Evolutionary conservation across 2,329 filamentous ascomycete genomes (phyloP).

Genomic region (Fusarium beomiforme): DNA sequence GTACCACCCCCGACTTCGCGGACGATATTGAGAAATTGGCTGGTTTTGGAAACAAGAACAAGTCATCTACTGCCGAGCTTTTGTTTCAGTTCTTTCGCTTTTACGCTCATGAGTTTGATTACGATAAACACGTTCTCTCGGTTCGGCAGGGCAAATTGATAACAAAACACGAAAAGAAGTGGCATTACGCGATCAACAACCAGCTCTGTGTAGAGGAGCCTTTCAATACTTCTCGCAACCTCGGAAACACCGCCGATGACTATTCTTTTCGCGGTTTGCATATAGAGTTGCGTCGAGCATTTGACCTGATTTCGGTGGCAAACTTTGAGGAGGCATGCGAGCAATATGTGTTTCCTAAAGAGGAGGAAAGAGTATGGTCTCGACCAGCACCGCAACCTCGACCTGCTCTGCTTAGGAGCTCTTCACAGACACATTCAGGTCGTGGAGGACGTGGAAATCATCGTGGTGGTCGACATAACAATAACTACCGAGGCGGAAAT

Average conservation of each 20-base stretch:
- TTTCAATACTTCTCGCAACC: slow-evolving; percentile 88
- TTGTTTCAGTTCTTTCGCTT: slow-evolving; percentile 95
- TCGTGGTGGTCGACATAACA: slow-evolving; percentile 59
- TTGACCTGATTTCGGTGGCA: slow-evolving; percentile 80
- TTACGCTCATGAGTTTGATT: slow-evolving; percentile 94
- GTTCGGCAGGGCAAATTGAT: slow-evolving; percentile 83
- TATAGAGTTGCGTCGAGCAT: slow-evolving; percentile 87
- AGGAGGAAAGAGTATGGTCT: slow-evolving; percentile 73
- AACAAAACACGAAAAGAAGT: slow-evolving; percentile 86
- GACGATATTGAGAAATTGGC: slow-evolving; percentile 82
- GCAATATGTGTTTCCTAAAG: slow-evolving; percentile 86
- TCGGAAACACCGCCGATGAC: slow-evolving; percentile 96
- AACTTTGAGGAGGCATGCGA: slow-evolving; percentile 88
- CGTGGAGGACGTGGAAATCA: slow-evolving; percentile 61
- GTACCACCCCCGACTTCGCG: slow-evolving; percentile 80
- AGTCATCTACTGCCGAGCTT: slow-evolving; percentile 83
- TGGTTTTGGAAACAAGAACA: slow-evolving; percentile 81
- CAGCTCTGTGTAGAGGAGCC: slow-evolving; percentile 95
- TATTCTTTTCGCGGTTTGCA: slow-evolving; percentile 93
- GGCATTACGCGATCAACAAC: slow-evolving; percentile 83
- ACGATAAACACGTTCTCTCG: slow-evolving; percentile 84
- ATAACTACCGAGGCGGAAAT: slow-evolving; percentile 56
- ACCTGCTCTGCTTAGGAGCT: slow-evolving; percentile 67
- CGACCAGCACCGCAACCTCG: slow-evolving; percentile 65
- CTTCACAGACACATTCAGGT: slow-evolving; percentile 66